Conservation (phyloP, 768 basidiomycete genomes). For the Hypsizygus marmoreus region DNA sequence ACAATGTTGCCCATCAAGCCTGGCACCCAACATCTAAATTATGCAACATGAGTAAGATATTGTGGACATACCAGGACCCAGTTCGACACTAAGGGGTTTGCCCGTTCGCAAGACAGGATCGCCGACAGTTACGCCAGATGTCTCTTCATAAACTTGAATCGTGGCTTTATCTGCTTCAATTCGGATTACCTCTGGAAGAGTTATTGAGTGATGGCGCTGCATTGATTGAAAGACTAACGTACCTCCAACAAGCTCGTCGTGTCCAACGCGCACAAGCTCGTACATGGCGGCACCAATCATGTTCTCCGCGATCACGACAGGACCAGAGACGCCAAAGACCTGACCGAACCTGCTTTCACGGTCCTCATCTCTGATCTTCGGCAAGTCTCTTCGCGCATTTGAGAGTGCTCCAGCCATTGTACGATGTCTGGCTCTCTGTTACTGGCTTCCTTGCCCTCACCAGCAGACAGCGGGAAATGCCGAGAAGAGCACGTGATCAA, state of each 20-base stretch:
- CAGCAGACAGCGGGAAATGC: conserved; percentile 13
- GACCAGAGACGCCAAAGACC: conserved; percentile 95
- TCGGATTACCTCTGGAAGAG: conserved; percentile 87
- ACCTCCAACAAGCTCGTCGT: conserved; percentile 98
- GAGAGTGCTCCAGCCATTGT: conserved; percentile 90
- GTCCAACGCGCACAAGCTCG: conserved; percentile 96
- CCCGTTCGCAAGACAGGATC: conserved; percentile 98
- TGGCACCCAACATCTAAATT: too few relatives aligned
- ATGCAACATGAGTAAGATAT: background rate
- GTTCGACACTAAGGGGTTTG: conserved; percentile 96
- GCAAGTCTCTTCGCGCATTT: conserved; percentile 85
- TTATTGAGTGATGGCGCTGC: conserved; percentile 5
- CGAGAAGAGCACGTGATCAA: conserved; percentile 26
- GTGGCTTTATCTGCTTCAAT: conserved; percentile 98
- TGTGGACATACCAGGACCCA: conserved; percentile 80
- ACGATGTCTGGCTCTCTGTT: background rate
- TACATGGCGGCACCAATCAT: conserved; percentile 98
- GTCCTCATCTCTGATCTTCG: conserved; percentile 90
- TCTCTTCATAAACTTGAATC: conserved; percentile 99
- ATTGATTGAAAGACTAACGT: conserved; percentile 19
- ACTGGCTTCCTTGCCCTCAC: background rate
- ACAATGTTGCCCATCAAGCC: conserved; percentile 99
- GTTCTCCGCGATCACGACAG: conserved; percentile 96
- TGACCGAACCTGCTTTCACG: conserved; percentile 84
- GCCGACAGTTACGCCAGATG: conserved; percentile 97